Conservation (phyloP, 306 rosid genomes). For the Ammopiptanthus mongolicus region DNA sequence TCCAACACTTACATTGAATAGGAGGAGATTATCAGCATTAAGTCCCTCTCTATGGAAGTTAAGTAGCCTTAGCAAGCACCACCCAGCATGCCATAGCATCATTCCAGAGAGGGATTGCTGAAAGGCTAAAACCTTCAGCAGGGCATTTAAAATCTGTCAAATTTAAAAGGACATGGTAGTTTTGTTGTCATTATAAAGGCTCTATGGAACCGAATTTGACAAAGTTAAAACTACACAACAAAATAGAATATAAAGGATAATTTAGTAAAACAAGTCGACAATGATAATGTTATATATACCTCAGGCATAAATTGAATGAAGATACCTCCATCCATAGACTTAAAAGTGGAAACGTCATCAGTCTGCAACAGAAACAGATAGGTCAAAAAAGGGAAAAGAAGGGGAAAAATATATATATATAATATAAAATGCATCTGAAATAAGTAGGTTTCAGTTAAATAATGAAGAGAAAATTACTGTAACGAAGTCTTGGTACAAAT, state of each 20-base stretch:
- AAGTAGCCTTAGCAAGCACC: conserved; percentile 73
- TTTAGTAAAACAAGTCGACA: background rate
- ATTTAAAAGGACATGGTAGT: conserved; percentile 15
- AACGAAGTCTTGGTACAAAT: background rate
- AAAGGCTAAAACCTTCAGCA: conserved; percentile 64
- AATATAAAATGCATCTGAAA: background rate
- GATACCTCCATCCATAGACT: no score
- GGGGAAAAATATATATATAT: background rate
- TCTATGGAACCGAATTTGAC: background rate
- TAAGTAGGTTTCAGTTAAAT: background rate
- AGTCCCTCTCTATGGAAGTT: conserved; percentile 36
- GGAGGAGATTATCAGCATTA: conserved; percentile 35
- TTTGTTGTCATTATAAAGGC: conserved; percentile 22
- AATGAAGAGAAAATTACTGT: background rate
- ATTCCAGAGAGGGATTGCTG: conserved; percentile 52
- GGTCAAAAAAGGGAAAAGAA: no score
- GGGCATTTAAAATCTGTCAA: conserved; percentile 62
- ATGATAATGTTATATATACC: conserved; percentile 30
- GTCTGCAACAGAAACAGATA: no score
- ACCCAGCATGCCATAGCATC: conserved; percentile 69
- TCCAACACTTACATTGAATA: conserved; percentile 69
- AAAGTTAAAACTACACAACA: background rate
- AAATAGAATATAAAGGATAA: background rate
- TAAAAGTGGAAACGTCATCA: no score
- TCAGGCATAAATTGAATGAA: conserved; percentile 50